Evolutionary conservation across 1,284 basidiomycete genomes (phyloP).

Genomic region (Cutaneotrichosporon sp.): DNA sequence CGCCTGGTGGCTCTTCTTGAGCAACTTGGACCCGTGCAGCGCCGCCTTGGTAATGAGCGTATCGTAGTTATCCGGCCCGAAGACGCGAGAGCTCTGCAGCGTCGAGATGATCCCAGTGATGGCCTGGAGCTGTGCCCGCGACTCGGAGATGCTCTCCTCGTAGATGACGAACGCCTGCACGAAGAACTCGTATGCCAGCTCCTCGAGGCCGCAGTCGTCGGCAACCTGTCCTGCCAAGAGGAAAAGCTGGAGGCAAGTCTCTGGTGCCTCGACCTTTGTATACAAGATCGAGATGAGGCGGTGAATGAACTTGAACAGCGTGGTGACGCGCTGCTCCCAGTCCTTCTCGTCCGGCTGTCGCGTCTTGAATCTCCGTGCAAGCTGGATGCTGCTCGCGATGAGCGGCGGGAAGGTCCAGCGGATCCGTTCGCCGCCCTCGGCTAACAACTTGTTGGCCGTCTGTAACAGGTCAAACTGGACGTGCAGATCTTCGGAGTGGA

Average conservation of each 20-base stretch:
- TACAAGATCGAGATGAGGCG: constrained; percentile 87
- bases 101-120: constrained; percentile 89
- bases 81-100: constrained; percentile 77
- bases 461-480: constrained; percentile 81
- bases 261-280: constrained; percentile 83
- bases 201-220: constrained; percentile 88
- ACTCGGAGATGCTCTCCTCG: constrained; percentile 91
- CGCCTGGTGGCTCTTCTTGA: constrained; percentile 96
- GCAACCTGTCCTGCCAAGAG: constrained; percentile 89
- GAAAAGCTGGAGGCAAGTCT: constrained; percentile 84
- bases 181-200: constrained; percentile 91
- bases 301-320: constrained; percentile 86
- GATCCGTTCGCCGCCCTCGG: constrained; percentile 88
- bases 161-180: constrained; percentile 94
- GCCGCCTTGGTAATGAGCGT: constrained; percentile 94
- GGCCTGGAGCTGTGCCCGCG: constrained; percentile 84
- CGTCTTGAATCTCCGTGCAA: constrained; percentile 82
- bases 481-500: constrained; percentile 76
- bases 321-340: constrained; percentile 75
- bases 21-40: constrained; percentile 82
- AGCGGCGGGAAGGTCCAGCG: constrained; percentile 90
- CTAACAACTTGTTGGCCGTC: constrained; percentile 80
- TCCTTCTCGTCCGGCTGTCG: constrained; percentile 66
- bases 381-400: constrained; percentile 83
- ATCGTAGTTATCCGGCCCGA: constrained; percentile 88